Evolutionary conservation across 1,284 basidiomycete species (phyloP).

Genomic region (Mycocalia duriaeana): DNA sequence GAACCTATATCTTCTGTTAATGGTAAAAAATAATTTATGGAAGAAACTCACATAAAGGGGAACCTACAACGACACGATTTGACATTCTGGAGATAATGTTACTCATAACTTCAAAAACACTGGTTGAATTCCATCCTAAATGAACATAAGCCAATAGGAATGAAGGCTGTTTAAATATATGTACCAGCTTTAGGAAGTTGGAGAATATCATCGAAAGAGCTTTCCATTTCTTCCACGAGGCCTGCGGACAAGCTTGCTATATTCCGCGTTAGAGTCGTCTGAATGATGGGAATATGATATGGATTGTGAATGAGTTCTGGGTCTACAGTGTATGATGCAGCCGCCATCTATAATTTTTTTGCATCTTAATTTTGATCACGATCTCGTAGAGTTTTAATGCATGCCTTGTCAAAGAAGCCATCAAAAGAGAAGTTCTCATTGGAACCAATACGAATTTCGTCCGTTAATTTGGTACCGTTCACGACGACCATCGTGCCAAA

Average conservation of each 20-base stretch:
- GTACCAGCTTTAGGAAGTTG: not conserved
- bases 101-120: slow-evolving; percentile 14
- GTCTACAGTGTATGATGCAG: slow-evolving; percentile 27
- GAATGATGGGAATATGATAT: slow-evolving; percentile 29
- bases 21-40: not conserved
- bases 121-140: not conserved
- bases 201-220: slow-evolving; percentile 23
- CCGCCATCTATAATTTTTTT: too few species aligned
- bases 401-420: too few species aligned
- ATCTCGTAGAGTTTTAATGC: too few species aligned
- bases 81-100: slow-evolving; percentile 24
- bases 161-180: not conserved
- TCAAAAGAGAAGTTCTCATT: too few species aligned
- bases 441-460: too few species aligned
- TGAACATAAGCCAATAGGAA: not conserved
- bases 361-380: too few species aligned
- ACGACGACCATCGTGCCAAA: too few species aligned
- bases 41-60: slow-evolving; percentile 29
- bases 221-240: slow-evolving; percentile 29
- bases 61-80: slow-evolving; percentile 37
- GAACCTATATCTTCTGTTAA: not conserved
- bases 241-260: slow-evolving; percentile 24
- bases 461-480: too few species aligned
- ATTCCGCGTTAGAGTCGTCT: slow-evolving; percentile 28
- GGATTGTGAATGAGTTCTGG: slow-evolving; percentile 16